Percentiles rank a stretch among this genome's conserved stretches.
Conservation (phyloP, 139 green algal species). For the Auxenochlorella pyrenoidosa region DNA sequence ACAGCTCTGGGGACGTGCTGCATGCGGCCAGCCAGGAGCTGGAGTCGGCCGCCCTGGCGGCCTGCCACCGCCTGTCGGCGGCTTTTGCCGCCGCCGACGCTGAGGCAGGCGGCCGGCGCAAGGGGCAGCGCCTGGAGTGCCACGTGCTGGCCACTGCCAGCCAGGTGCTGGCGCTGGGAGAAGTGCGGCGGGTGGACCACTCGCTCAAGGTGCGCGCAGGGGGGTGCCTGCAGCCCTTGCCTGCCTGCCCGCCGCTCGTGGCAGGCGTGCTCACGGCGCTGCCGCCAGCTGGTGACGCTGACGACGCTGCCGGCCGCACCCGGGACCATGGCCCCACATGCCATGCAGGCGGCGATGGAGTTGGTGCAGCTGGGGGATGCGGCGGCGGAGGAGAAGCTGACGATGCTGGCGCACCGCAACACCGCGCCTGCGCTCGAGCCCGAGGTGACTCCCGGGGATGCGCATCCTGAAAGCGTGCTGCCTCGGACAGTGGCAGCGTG, state of each 20-base stretch:
- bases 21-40: slow-evolving; percentile 44
- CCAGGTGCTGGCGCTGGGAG: slow-evolving; percentile 36
- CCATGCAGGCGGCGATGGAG: slow-evolving; percentile 42
- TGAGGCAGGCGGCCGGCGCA: neutral
- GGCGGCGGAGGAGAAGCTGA: slow-evolving; percentile 36
- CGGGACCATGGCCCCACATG: neutral
- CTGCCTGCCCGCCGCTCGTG: too few relatives aligned
- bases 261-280: too few relatives aligned
- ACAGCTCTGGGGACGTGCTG: slow-evolving; percentile 34
- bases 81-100: neutral
- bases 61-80: slow-evolving; percentile 27
- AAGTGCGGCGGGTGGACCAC: slow-evolving; percentile 41
- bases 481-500: too few relatives aligned
- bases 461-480: too few relatives aligned
- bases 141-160: slow-evolving; percentile 42
- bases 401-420: slow-evolving; percentile 26
- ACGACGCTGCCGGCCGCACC: too few relatives aligned
- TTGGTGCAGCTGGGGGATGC: slow-evolving; percentile 43
- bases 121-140: slow-evolving; percentile 27
- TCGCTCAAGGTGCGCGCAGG: slow-evolving; percentile 23
- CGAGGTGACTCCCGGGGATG: neutral
- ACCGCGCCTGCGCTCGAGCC: slow-evolving; percentile 10
- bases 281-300: too few relatives aligned
- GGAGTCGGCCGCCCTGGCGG: slow-evolving; percentile 36
- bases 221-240: neutral